Conservation (phyloP, 345 rosid species). For the Gossypium stocksii region DNA sequence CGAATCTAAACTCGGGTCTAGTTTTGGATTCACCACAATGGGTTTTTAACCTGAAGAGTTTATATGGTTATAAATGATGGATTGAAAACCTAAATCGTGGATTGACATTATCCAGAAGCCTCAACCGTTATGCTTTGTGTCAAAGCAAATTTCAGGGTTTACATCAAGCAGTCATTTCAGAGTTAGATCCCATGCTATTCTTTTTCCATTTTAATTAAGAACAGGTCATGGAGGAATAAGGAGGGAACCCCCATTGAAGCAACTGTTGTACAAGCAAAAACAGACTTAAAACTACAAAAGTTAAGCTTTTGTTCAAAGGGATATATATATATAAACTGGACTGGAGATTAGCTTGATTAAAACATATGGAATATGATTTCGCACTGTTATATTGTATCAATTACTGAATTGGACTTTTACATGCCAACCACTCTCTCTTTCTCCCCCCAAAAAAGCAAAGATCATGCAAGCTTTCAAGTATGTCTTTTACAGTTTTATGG, state of each 20-base stretch:
- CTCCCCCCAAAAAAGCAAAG: background rate
- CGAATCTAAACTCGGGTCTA: too few species aligned
- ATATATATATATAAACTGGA: background rate
- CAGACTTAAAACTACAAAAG: background rate
- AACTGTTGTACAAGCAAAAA: slow-evolving; percentile 40
- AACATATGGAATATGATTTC: background rate
- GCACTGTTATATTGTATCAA: background rate
- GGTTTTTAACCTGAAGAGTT: background rate
- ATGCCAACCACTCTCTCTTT: background rate
- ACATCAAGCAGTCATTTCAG: slow-evolving; percentile 31
- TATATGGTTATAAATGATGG: background rate
- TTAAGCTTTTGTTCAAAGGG: slow-evolving; percentile 23
- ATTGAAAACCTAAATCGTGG: slow-evolving; percentile 5
- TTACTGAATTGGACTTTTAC: background rate
- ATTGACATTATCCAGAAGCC: slow-evolving; percentile 23
- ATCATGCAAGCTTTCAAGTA: background rate
- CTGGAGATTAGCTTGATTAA: slow-evolving; percentile 1
- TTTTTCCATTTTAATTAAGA: background rate
- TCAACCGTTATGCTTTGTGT: slow-evolving; percentile 17
- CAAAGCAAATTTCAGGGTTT: slow-evolving; percentile 16
- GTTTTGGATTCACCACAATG: background rate
- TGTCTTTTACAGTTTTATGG: background rate
- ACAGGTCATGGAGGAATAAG: slow-evolving; percentile 16
- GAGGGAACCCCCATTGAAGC: slow-evolving; percentile 31
- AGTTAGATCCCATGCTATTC: slow-evolving; percentile 23